These are phyloP conservation scores for Lasiodiplodia hormozganensis DNA, from an alignment of 2,329 filamentous ascomycete species.

Conservation along the genomic window DNA sequence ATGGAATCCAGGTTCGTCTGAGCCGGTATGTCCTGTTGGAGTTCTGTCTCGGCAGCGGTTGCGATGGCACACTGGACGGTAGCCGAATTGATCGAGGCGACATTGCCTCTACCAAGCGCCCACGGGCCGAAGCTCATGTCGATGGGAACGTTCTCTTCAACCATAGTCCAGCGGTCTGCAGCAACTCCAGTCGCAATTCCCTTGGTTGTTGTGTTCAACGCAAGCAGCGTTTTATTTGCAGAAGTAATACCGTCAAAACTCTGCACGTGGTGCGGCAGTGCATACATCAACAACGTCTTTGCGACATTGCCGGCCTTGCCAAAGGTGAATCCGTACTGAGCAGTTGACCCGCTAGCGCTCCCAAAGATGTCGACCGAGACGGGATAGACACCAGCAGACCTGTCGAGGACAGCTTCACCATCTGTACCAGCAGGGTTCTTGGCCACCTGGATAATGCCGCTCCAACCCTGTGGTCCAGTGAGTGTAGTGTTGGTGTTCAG, in stretches of 20 bases:
- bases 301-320: conserved; percentile 68
- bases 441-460: conserved; percentile 75
- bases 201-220: conserved; percentile 84
- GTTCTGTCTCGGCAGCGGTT: conserved; percentile 70
- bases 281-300: conserved; percentile 80
- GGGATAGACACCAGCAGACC: conserved; percentile 78
- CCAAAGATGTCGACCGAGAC: conserved; percentile 63
- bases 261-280: conserved; percentile 83
- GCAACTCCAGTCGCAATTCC: conserved; percentile 75
- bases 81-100: conserved; percentile 49
- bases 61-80: conserved; percentile 66
- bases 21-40: conserved; percentile 74
- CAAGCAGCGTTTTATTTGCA: conserved; percentile 60
- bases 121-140: conserved; percentile 83
- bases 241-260: conserved; percentile 71
- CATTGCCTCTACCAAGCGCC: conserved; percentile 59
- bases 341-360: conserved; percentile 52
- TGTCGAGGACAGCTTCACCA: conserved; percentile 74
- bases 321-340: conserved; percentile 78
- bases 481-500: conserved; percentile 71
- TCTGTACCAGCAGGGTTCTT: conserved; percentile 69
- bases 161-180: conserved; percentile 66
- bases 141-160: conserved; percentile 72
- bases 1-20: conserved; percentile 86
- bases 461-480: conserved; percentile 55